phyloP scores from a whole-genome alignment of 1,139 yeast genomes.

The Kurtzmaniella quercitrusa region DNA sequence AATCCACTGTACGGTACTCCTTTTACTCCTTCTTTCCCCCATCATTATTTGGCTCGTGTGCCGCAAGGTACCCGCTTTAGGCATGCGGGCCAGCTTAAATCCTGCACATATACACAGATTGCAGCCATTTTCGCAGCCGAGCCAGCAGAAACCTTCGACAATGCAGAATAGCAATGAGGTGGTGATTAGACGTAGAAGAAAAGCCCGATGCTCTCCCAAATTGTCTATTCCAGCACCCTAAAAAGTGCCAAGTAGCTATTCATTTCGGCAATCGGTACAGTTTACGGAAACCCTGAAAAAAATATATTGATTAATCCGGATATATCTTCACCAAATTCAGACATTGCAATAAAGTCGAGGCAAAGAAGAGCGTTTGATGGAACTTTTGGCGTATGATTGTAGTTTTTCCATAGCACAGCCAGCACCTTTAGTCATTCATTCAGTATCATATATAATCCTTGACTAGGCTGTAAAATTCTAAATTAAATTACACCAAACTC shows the following conservation, averaged over 20 bases:
- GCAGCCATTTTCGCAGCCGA: slow-evolving; percentile 3
- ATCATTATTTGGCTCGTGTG: neutral
- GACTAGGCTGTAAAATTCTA: neutral
- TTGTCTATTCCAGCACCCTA: neutral
- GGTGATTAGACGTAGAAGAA: neutral
- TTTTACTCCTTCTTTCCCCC: neutral
- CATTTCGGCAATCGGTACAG: too few relatives aligned
- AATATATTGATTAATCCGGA: neutral
- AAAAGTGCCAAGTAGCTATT: too few relatives aligned
- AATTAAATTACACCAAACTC: slow-evolving; percentile 1
- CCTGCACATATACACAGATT: neutral
- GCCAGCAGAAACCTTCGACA: neutral
- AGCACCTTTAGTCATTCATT: neutral
- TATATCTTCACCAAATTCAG: neutral
- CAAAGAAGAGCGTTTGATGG: neutral
- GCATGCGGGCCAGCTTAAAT: neutral
- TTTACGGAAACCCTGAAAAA: neutral
- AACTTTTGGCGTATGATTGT: neutral
- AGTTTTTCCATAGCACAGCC: neutral
- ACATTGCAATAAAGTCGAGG: neutral
- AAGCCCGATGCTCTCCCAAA: neutral
- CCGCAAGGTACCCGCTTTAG: neutral
- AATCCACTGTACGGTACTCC: too few relatives aligned
- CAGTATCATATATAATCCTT: neutral
- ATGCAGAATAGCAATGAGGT: neutral